Evolutionary conservation across 176 grass and related monocot genomes (phyloP).

Genomic region (Avena atlantica): DNA sequence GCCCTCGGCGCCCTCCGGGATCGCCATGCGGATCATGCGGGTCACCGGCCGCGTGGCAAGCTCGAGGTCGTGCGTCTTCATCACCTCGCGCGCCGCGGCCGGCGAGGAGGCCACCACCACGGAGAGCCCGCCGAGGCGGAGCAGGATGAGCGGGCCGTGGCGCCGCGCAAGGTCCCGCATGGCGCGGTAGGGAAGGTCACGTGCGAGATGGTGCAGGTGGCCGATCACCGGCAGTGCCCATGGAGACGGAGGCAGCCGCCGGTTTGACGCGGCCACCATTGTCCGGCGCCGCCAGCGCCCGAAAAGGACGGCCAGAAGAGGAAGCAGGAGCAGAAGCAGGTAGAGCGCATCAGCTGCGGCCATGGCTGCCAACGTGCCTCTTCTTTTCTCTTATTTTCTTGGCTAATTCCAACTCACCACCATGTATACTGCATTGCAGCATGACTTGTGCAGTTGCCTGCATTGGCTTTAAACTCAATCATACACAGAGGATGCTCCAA

Average conservation of each 20-base stretch:
- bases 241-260: slow-evolving; percentile 38
- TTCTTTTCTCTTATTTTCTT: too few relatives aligned
- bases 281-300: too few relatives aligned
- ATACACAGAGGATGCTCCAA: too few relatives aligned
- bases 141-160: not conserved
- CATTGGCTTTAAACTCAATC: too few relatives aligned
- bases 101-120: slow-evolving; percentile 16
- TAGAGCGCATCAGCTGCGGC: too few relatives aligned
- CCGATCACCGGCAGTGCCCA: slow-evolving; percentile 51
- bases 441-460: too few relatives aligned
- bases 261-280: not conserved
- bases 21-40: not conserved
- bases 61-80: not conserved
- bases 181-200: slow-evolving; percentile 41
- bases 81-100: slow-evolving; percentile 14
- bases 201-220: slow-evolving; percentile 58
- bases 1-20: slow-evolving; percentile 29
- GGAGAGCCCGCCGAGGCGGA: slow-evolving; percentile 23
- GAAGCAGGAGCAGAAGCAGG: too few relatives aligned
- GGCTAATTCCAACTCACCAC: too few relatives aligned
- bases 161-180: slow-evolving; percentile 11
- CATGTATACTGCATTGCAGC: too few relatives aligned
- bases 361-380: too few relatives aligned
- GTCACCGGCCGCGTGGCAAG: slow-evolving; percentile 44
- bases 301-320: too few relatives aligned